phyloP scores from a whole-genome alignment of 2,329 filamentous ascomycete species.

The Cercospora brassicicola region DNA sequence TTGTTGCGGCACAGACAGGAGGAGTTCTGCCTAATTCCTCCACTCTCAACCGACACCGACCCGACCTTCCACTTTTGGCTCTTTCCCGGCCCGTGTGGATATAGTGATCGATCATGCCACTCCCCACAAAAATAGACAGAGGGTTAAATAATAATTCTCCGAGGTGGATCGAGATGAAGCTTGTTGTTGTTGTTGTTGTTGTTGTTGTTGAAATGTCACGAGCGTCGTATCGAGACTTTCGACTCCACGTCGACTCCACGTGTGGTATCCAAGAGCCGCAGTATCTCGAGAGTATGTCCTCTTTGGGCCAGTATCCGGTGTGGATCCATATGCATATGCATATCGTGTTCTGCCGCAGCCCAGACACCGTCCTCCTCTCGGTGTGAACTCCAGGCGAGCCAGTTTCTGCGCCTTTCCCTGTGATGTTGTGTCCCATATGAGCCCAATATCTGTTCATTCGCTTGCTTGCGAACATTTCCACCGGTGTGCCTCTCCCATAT shows the following conservation, averaged over 20 bases:
- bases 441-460: neutral
- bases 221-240: neutral
- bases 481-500: neutral
- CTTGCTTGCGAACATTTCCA: neutral
- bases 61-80: neutral
- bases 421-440: neutral
- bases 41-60: neutral
- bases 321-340: neutral
- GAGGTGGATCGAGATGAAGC: neutral
- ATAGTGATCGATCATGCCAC: neutral
- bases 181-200: neutral
- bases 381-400: neutral
- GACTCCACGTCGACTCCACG: neutral
- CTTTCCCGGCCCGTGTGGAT: neutral
- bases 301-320: neutral
- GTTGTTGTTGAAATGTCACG: neutral
- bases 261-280: neutral
- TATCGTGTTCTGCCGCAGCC: neutral
- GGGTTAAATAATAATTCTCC: neutral
- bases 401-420: neutral
- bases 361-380: neutral
- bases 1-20: neutral
- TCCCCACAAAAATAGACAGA: neutral
- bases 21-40: neutral
- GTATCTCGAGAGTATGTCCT: neutral